A percentile compares a stretch with the other conserved stretches of the same genome.
Conservation (phyloP, 805 yeast genomes). For the Candida xyloterini region DNA sequence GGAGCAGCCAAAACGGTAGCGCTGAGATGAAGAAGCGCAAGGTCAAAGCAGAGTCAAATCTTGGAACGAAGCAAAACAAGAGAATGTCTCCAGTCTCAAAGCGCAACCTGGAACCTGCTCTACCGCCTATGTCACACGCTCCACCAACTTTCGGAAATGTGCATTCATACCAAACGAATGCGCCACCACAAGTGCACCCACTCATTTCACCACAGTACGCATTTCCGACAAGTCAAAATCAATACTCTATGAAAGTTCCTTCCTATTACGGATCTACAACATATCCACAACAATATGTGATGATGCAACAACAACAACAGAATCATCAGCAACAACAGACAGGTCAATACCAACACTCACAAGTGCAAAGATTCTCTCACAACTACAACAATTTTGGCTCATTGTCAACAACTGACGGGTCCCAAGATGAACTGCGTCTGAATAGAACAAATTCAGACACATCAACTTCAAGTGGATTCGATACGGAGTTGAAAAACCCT, state of each 20-base stretch:
- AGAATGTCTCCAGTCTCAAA: conserved; percentile 6
- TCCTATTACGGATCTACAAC: background rate
- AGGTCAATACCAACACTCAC: conserved; percentile 18
- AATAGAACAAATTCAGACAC: conserved; percentile 29
- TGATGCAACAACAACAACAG: conserved; percentile 4
- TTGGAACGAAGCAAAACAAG: conserved; percentile 14
- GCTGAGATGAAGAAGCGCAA: conserved; percentile 27
- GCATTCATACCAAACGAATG: conserved; percentile 2
- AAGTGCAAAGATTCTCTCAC: conserved; percentile 17
- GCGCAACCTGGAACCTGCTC: background rate
- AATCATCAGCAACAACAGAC: conserved; percentile 7
- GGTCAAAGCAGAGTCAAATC: conserved; percentile 33
- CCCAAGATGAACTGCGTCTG: conserved; percentile 27
- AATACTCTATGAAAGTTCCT: conserved; percentile 10
- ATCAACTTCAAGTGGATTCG: conserved; percentile 25
- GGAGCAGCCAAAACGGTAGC: background rate
- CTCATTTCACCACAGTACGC: conserved; percentile 10
- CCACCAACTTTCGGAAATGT: conserved; percentile 18
- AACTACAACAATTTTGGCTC: conserved; percentile 26
- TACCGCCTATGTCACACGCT: conserved; percentile 5
- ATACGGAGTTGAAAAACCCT: conserved; percentile 16
- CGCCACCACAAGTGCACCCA: background rate
- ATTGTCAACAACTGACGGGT: conserved; percentile 28
- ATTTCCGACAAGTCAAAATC: conserved; percentile 18
- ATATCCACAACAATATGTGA: conserved; percentile 16